These are phyloP conservation scores for Cyberlindnera misumaiensis DNA, from an alignment of 805 yeast genomes.

Conservation along the genomic window DNA sequence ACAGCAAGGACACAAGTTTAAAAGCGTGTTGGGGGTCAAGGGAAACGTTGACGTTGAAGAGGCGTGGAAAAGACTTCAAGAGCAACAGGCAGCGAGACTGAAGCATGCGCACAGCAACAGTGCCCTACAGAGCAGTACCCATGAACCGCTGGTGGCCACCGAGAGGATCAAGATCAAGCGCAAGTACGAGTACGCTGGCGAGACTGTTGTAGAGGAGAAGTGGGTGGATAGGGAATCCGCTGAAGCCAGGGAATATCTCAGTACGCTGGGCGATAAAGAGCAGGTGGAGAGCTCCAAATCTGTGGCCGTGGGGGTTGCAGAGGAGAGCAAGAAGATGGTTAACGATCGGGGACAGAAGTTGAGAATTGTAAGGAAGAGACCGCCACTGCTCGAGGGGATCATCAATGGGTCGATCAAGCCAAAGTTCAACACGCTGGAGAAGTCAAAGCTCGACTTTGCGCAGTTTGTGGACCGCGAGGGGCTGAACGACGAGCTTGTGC, in stretches of 20 bases:
- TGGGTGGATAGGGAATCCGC: constrained; percentile 72
- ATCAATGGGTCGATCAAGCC: constrained; percentile 61
- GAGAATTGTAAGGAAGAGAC: constrained; percentile 59
- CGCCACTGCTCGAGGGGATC: constrained; percentile 71
- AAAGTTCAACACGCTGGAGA: constrained; percentile 85
- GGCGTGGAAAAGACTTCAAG: constrained; percentile 50
- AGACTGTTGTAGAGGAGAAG: constrained; percentile 68
- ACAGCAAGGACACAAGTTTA: constrained; percentile 21
- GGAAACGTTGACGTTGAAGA: constrained; percentile 39
- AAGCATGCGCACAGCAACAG: constrained; percentile 16
- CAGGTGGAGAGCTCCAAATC: constrained; percentile 13
- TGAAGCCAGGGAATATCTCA: constrained; percentile 78
- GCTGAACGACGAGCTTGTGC: constrained; percentile 72
- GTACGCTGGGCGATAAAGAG: constrained; percentile 38
- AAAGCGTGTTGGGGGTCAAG: constrained; percentile 6
- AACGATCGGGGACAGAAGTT: constrained; percentile 30
- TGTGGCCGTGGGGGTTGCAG: constrained; percentile 3
- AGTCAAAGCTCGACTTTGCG: constrained; percentile 92
- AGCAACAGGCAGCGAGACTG: constrained; percentile 24
- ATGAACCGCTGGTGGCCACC: constrained; percentile 7
- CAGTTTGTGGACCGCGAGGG: constrained; percentile 84
- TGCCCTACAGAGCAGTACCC: constrained; percentile 4
- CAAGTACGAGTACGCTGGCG: constrained; percentile 87
- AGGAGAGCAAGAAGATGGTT: constrained; percentile 9
- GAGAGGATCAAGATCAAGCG: constrained; percentile 66